Evolutionary conservation across 805 yeast species (phyloP).

Genomic region (Schwanniomyces polymorphus): DNA sequence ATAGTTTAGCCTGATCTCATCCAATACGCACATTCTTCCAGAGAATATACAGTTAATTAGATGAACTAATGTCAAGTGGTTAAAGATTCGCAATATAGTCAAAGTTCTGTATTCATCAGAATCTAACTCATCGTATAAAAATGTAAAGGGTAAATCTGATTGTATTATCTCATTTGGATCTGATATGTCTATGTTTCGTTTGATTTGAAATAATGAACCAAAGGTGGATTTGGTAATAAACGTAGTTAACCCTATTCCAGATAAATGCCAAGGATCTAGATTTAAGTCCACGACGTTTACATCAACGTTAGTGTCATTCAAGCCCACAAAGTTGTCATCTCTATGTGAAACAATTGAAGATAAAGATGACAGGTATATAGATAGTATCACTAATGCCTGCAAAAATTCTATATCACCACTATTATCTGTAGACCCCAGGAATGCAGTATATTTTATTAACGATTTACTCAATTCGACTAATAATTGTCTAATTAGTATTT

Average conservation of each 20-base stretch:
- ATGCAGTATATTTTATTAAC: slow-evolving; percentile 31
- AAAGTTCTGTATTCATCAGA: slow-evolving; percentile 50
- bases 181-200: not conserved
- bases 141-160: slow-evolving; percentile 20
- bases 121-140: slow-evolving; percentile 32
- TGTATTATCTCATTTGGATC: not conserved
- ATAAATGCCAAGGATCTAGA: slow-evolving; percentile 70
- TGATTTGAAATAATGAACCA: slow-evolving; percentile 34
- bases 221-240: slow-evolving; percentile 53
- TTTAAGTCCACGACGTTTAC: slow-evolving; percentile 34
- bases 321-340: slow-evolving; percentile 4
- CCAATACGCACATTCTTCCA: slow-evolving; percentile 65
- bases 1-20: slow-evolving; percentile 56
- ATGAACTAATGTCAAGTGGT: slow-evolving; percentile 69
- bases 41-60: slow-evolving; percentile 63
- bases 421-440: slow-evolving; percentile 12
- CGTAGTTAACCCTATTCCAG: slow-evolving; percentile 64
- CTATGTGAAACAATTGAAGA: slow-evolving; percentile 38
- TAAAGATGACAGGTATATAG: slow-evolving; percentile 64
- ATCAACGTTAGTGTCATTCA: slow-evolving; percentile 9
- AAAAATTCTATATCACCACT: slow-evolving; percentile 53
- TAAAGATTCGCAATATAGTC: slow-evolving; percentile 65
- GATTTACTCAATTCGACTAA: slow-evolving; percentile 49
- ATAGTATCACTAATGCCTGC: slow-evolving; percentile 65
- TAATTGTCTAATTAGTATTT: slow-evolving; percentile 45